Evolutionary conservation across 2,329 filamentous ascomycete species (phyloP).

Genomic region (Epichloe baconii): DNA sequence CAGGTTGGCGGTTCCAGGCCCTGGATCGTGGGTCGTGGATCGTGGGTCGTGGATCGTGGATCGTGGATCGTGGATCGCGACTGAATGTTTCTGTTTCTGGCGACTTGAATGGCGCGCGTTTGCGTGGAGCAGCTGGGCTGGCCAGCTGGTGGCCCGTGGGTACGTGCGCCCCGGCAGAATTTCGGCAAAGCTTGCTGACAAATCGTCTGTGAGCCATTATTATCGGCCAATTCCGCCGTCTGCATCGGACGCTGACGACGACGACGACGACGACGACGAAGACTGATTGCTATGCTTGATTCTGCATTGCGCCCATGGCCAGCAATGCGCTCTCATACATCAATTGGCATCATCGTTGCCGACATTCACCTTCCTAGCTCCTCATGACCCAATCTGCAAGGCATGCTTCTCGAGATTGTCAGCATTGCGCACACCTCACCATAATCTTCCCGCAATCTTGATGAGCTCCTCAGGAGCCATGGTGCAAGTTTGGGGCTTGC

Average conservation of each 20-base stretch:
- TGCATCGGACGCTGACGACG: background rate
- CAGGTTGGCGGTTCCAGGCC: background rate
- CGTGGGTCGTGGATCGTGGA: too few species aligned
- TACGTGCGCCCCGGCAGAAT: background rate
- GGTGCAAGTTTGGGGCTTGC: conserved; percentile 23
- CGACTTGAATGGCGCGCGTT: conserved; percentile 6
- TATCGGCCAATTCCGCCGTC: background rate
- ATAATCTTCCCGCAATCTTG: too few species aligned
- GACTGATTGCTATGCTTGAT: background rate
- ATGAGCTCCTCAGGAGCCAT: conserved; percentile 4
- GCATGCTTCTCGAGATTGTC: background rate
- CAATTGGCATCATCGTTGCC: background rate
- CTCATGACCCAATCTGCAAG: background rate
- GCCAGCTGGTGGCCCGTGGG: background rate
- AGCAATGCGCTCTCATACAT: background rate
- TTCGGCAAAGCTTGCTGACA: background rate
- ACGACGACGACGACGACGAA: background rate
- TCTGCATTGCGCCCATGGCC: background rate
- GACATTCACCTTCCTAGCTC: background rate
- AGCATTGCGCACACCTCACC: background rate
- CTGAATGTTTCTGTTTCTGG: conserved; percentile 5
- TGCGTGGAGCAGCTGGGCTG: conserved; percentile 2
- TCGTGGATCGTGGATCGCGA: conserved; percentile 1
- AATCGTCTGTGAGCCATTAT: background rate
- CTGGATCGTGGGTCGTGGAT: background rate